Evolutionary conservation across 768 basidiomycete genomes (phyloP).

Genomic region (Lactarius sp.): DNA sequence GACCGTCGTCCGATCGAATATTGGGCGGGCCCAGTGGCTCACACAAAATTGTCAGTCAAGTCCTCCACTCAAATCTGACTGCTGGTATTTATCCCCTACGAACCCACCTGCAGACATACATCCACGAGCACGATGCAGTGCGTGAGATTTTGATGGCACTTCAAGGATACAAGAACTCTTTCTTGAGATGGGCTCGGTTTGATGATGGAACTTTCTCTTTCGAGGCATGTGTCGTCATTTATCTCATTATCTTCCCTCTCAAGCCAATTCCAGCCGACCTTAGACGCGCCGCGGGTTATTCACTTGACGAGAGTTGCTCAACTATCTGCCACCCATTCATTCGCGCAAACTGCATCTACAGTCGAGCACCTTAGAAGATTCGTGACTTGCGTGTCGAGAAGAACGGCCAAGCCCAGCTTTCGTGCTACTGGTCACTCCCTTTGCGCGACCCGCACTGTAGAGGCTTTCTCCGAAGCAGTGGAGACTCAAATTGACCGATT

Average conservation of each 20-base stretch:
- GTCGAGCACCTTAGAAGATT: slow-evolving; percentile 62
- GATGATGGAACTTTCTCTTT: slow-evolving; percentile 33
- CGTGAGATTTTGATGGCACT: slow-evolving; percentile 72
- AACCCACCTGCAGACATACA: slow-evolving; percentile 47
- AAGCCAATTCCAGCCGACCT: slow-evolving; percentile 37
- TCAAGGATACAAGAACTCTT: slow-evolving; percentile 63
- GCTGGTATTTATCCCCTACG: slow-evolving; percentile 28
- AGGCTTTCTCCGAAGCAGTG: slow-evolving; percentile 78
- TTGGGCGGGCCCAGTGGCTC: slow-evolving; percentile 31
- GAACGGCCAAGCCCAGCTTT: slow-evolving; percentile 27
- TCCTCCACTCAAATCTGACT: background rate
- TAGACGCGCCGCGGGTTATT: slow-evolving; percentile 52
- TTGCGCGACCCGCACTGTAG: slow-evolving; percentile 53
- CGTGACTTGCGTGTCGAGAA: slow-evolving; percentile 42
- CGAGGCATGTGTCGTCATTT: slow-evolving; percentile 25
- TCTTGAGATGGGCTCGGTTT: slow-evolving; percentile 38
- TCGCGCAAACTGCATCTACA: slow-evolving; percentile 56
- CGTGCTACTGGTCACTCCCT: slow-evolving; percentile 15
- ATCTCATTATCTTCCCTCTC: background rate
- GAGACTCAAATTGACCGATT: slow-evolving; percentile 53
- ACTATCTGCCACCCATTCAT: slow-evolving; percentile 54
- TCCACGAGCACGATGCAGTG: slow-evolving; percentile 70
- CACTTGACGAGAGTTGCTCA: slow-evolving; percentile 68
- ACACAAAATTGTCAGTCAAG: slow-evolving; percentile 8
- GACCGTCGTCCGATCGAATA: slow-evolving; percentile 41